Base-by-base conservation (phyloP, 2,329 filamentous ascomycete species). In the Byssoonygena ceratinophila region DNA sequence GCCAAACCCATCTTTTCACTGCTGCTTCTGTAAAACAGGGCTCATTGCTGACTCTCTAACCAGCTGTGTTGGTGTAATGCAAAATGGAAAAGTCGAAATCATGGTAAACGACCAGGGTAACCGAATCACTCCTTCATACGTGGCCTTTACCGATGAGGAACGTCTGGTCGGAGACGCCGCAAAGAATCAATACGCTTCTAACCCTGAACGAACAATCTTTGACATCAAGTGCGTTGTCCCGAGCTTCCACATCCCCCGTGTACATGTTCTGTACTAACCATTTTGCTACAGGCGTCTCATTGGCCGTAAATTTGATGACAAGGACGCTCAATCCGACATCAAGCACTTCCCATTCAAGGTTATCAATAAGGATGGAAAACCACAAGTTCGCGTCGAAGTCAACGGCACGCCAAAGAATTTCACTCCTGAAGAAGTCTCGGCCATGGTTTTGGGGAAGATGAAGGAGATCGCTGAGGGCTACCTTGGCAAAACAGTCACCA, bases 281-380 rank as follows among this genome's bases (percentile, higher is more conserved):
- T 12, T 18, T 14, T 29, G 2, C 27, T 52, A 6, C 59, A 88
- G 85, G 76, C 87, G 87, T 68, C 73, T 92, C 64, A 90, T 92
- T 67, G 87, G 87, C 65, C 85, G 85, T 71, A 92, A 90, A 74
- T 90, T 78, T 71, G 74, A 75, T 47, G 87, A 92, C 70, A 86
- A 84, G 76, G 87, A 94, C 59, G 84, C 96, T 60, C 90, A 96
- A 76, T 79, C 77, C 68, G 92, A 98, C 68, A 80, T 92, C 68
- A 97, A 98, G 86, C 87, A 96, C 79, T 96, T 95, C 81, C 91
- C 92, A 66, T 98, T 91, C 85, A 88, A 87, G 76, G 86, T 98
- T 57, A 68, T 88, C 66, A 80, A 85, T 78, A 90, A 92, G 78
- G 82, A 85, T 72, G 89, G 83, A 69, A 95, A 96, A 78, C 92